Evolutionary conservation across 495 filamentous ascomycete genomes (phyloP), one percentile per base, ranked within the genome.

Genomic region (Xanthoparmelia taractica): DNA sequence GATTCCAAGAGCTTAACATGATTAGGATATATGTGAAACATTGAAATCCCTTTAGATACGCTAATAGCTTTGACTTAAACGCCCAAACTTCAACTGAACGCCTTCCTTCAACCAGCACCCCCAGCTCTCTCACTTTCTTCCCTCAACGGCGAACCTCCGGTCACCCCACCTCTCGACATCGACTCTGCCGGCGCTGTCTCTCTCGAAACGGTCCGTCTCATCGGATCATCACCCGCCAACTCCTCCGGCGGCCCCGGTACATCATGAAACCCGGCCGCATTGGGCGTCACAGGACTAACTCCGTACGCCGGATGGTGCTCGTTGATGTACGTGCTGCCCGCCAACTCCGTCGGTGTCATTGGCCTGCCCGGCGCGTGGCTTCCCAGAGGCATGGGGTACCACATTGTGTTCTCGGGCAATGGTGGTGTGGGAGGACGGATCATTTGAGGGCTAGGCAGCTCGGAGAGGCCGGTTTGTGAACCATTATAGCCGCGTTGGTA

Each of bases 241-340:
- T 54, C 50, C 50, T 54, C 50, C 25, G 50, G 50, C 50, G 50
- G 15, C 17, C 50, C 29, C 50, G 50, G 50, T 11, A 54, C 50
- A 31, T 33, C 50, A 33, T 33, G 50, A 3, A 54, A 54, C 1
- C 50, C 27, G 8, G 33, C 20, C 17, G 20, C 50, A 33, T 54
- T 54, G 1, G 50, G 50, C 29, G 50, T 25, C 13, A 43, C 37
- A 43, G 38, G 37, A 43, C 27, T 62, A 13, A 20, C 60, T 2
- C 18, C 58, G 47, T 69, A 63, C 20, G 61, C 63, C 20, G 69
- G 69, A 52, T 71, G 66, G 52, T 71, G 65, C 56, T 68, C 64
- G 41, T 65, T 54, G 13, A 66, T 61, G 59, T 61, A 59, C 25
- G 64, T 68, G 50, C 60, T 63, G 7, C 67, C 67, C 40, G 50